phyloP scores from a whole-genome alignment of 805 yeast species.

The Pichia heedii region DNA sequence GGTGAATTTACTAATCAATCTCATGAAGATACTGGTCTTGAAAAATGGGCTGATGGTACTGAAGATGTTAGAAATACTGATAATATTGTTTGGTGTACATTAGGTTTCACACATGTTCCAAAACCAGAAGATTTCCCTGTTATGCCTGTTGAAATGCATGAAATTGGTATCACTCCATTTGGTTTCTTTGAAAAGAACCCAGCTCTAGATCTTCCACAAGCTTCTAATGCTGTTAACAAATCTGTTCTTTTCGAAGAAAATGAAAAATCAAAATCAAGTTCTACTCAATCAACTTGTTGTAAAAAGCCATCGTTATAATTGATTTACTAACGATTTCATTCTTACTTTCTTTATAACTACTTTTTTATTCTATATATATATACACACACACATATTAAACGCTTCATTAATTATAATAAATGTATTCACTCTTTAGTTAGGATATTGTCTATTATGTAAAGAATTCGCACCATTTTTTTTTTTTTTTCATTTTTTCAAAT shows the following conservation, averaged over 20 bases:
- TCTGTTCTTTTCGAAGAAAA: conserved; percentile 32
- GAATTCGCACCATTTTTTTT: no score
- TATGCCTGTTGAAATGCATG: conserved; percentile 77
- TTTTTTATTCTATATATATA: background rate
- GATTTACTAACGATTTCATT: background rate
- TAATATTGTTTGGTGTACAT: conserved; percentile 71
- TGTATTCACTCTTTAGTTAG: no score
- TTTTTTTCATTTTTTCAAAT: no score
- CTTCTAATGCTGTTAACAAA: conserved; percentile 59
- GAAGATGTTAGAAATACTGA: conserved; percentile 69
- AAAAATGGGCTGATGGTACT: conserved; percentile 58
- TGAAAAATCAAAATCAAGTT: conserved; percentile 14
- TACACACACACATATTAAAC: no score
- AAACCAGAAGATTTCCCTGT: conserved; percentile 84
- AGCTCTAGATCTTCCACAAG: conserved; percentile 67
- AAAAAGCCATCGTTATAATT: conserved; percentile 24
- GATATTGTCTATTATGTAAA: no score
- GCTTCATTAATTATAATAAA: no score
- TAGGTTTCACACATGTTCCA: conserved; percentile 77
- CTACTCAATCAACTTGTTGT: conserved; percentile 21
- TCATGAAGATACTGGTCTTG: conserved; percentile 58
- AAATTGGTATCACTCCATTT: conserved; percentile 56
- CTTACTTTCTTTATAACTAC: background rate
- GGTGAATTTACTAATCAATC: conserved; percentile 86
- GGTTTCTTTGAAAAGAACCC: conserved; percentile 76